Evolutionary conservation across 2,329 filamentous ascomycete genomes (phyloP).

Genomic region (Trichoderma sp.): DNA sequence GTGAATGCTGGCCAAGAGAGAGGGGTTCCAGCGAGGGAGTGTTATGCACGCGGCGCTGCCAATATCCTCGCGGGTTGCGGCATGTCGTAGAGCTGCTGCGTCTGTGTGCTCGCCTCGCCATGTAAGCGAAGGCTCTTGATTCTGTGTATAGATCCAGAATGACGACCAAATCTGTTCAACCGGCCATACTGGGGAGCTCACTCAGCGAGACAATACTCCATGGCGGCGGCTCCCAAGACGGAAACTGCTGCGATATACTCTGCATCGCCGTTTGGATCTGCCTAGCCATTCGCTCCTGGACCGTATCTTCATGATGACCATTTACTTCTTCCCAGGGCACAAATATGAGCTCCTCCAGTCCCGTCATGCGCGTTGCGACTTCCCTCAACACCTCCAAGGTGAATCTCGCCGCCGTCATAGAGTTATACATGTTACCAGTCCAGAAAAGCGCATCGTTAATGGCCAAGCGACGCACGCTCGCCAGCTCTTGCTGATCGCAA

Average conservation of each 20-base stretch:
- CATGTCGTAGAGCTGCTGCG: not conserved
- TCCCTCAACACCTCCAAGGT: slow-evolving; percentile 47
- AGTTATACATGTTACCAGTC: slow-evolving; percentile 42
- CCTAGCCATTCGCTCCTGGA: slow-evolving; percentile 42
- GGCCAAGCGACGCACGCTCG: slow-evolving; percentile 48
- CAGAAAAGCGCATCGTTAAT: slow-evolving; percentile 52
- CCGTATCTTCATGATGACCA: slow-evolving; percentile 38
- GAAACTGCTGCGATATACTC: slow-evolving; percentile 38
- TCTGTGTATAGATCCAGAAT: not conserved
- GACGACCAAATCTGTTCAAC: slow-evolving; percentile 14
- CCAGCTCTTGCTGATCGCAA: slow-evolving; percentile 47
- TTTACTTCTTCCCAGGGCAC: slow-evolving; percentile 47
- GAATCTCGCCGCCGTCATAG: slow-evolving; percentile 46
- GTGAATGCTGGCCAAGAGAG: not conserved
- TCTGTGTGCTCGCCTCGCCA: not conserved
- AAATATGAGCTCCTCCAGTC: slow-evolving; percentile 49
- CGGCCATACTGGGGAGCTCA: slow-evolving; percentile 32
- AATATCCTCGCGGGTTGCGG: not conserved
- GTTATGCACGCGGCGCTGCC: not conserved
- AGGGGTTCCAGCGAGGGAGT: not conserved
- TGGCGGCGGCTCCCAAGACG: slow-evolving; percentile 41
- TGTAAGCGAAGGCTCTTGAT: not conserved
- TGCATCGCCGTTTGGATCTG: slow-evolving; percentile 45
- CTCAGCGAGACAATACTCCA: slow-evolving; percentile 46
- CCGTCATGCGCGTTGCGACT: slow-evolving; percentile 45